Evolutionary conservation across 2,329 filamentous ascomycete species (phyloP).

Genomic region (Penicillium sp.): DNA sequence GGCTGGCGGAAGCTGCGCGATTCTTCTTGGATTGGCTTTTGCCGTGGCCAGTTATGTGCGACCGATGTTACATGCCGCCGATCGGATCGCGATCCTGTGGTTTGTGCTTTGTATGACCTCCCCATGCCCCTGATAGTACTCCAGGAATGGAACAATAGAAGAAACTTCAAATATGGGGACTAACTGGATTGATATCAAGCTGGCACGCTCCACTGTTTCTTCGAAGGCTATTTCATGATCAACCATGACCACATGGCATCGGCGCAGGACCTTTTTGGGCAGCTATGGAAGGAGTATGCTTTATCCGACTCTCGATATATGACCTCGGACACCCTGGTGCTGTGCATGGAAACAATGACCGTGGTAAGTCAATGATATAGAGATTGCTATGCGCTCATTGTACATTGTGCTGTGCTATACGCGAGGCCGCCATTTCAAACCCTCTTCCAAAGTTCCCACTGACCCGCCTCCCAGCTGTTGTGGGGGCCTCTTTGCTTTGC

Average conservation of each 20-base stretch:
- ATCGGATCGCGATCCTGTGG: slow-evolving; percentile 68
- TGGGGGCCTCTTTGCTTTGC: slow-evolving; percentile 65
- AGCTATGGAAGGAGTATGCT: slow-evolving; percentile 92
- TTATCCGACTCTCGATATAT: slow-evolving; percentile 86
- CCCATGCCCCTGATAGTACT: not conserved
- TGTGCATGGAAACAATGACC: slow-evolving; percentile 85
- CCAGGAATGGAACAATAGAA: not conserved
- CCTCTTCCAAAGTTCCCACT: not conserved
- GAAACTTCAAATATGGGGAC: not conserved
- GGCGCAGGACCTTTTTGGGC: slow-evolving; percentile 72
- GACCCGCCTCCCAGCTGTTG: slow-evolving; percentile 44
- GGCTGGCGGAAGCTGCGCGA: slow-evolving; percentile 60
- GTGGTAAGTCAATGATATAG: slow-evolving; percentile 56
- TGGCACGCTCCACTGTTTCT: slow-evolving; percentile 69
- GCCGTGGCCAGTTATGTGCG: slow-evolving; percentile 55
- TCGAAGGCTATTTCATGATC: slow-evolving; percentile 81
- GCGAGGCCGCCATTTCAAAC: not conserved
- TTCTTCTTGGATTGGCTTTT: slow-evolving; percentile 61
- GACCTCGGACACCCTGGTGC: slow-evolving; percentile 76
- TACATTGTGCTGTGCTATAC: not conserved
- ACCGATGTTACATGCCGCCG: slow-evolving; percentile 55
- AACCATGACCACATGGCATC: slow-evolving; percentile 67
- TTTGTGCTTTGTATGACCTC: slow-evolving; percentile 67
- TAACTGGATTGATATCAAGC: slow-evolving; percentile 30
- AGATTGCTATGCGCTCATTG: not conserved